Base-by-base conservation (phyloP, 495 filamentous ascomycete species). In the Xylaria telfairii region DNA sequence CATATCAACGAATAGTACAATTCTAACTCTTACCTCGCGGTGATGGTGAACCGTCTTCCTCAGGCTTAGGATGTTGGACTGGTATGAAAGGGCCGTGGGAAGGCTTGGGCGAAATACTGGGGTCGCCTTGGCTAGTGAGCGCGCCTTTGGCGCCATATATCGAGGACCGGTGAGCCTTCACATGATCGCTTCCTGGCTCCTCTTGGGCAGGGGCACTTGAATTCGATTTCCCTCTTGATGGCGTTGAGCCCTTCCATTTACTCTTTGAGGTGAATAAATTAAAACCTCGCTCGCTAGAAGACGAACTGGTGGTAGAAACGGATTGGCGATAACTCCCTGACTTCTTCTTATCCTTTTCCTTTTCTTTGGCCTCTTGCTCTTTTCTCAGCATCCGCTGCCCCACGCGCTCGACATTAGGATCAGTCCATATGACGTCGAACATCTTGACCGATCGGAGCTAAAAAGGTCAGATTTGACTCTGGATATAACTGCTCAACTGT, bases 371-470 rank as follows among this genome's bases (percentile, higher is more conserved):
- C 46, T 79, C 77, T 68, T 72, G 71, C 61, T 80, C 78, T 63
- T 84, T 83, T 41, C 83, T 79, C 34, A 81, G 72, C 4, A 79
- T 76, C 56, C 79, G 76, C 65, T 86, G 74, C 0, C 83, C 86
- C 61, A 88, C 79, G 5, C 76, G 78, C 75, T 87, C 86, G 65
- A 74, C 65, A 21, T 76, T 75, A 32, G 81, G 79, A 64, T 87
- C 86, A 7, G 79, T 77, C 85, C 85, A 88, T 67, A 84, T 75
- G 54, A 86, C 82, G 66, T 87, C 85, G 65, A 86, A 88, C 86
- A 88, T 88, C 37, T 60, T 76, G 72, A 13, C 41, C 17, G 30
- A 0, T 42, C 9, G 12, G 39, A 62, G 21, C n/a, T 49, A 9
- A 37, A 30, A 13, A 4, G 7, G 24, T 6, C 41, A 28, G 30